Base-by-base conservation (phyloP, 129 eudicot species). In the Helichrysum umbraculigerum region DNA sequence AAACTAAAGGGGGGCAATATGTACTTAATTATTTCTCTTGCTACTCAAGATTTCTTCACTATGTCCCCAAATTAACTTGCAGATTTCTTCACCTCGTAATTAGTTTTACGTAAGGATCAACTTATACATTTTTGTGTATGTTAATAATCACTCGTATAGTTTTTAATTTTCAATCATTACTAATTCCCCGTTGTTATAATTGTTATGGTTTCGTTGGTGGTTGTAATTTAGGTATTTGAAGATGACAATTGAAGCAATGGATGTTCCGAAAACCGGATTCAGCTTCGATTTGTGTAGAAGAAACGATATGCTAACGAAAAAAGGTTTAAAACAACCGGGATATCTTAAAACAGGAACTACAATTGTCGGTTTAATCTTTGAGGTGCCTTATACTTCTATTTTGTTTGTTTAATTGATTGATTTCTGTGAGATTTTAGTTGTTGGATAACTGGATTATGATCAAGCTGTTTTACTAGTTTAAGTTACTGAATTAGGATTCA, bases 261-360 rank as follows among this genome's bases (percentile, higher is more conserved):
- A 87, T 60, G 76, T 80, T 34, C 85, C 82, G 2, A 93, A 88
- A 82, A 90, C 95, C 10, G 98, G 97, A 35, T 93, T 93, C 61
- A 83, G 83, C 35, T 93, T 90, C 83, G 97, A 90, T 63, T 70
- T 86, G 78, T 93, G 97, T 75, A 87, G 87, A 76, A 87, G 98
- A 64, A 93, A 93, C 73, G 92, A 88, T 20, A 90, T 93, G 96
- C 80, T 93, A n/a, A 28, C 83, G 75, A 81, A 85, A 14, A 90
- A 88, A 59, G 98, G 98, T 6, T 32, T 87, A 15, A 83, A 88
- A 69, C 65, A 78, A 64, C 86, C 98, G 0, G 64, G 86, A 14
- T 93, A 71, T 79, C 91, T 85, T 32, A 93, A 93, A 83, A 93
- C 97, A 20, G 98, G 98, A 22, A 93, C 98, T 3, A 93, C 97